Conservation (phyloP, 352 stramenopile genomes). For the Hyaloperonospora brassicae region DNA sequence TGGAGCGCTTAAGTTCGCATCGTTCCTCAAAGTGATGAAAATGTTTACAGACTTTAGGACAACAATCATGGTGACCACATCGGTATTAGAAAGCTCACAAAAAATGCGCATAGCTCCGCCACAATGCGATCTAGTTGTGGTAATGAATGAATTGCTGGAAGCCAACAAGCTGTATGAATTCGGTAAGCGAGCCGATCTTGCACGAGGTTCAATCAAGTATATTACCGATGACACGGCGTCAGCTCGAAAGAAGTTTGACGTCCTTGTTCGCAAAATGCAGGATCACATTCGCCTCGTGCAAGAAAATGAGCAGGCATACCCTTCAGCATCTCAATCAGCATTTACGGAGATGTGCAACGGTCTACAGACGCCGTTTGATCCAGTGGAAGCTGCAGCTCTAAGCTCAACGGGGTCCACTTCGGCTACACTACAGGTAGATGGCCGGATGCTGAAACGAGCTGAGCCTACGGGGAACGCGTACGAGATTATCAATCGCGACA, state of each 20-base stretch:
- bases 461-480: constrained; percentile 27
- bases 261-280: constrained; percentile 52
- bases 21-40: constrained; percentile 56
- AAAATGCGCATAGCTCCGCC: constrained; percentile 36
- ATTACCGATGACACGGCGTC: constrained; percentile 33
- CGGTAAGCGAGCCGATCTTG: constrained; percentile 32
- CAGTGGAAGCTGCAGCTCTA: constrained; percentile 5
- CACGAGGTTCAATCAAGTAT: constrained; percentile 57
- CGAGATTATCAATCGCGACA: constrained; percentile 59
- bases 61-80: constrained; percentile 74
- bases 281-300: constrained; percentile 46
- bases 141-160: constrained; percentile 75
- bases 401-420: constrained; percentile 10
- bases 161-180: constrained; percentile 68
- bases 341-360: constrained; percentile 2
- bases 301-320: constrained; percentile 16
- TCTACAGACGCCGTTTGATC: constrained; percentile 10
- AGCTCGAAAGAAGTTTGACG: constrained; percentile 54
- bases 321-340: neutral
- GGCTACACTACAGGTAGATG: constrained; percentile 15
- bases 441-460: constrained; percentile 6
- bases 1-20: constrained; percentile 50
- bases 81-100: constrained; percentile 48
- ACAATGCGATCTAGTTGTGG: constrained; percentile 55
- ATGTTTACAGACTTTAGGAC: constrained; percentile 48